Conservation (phyloP, 129 eudicot genomes). For the Kitagawia praeruptora region DNA sequence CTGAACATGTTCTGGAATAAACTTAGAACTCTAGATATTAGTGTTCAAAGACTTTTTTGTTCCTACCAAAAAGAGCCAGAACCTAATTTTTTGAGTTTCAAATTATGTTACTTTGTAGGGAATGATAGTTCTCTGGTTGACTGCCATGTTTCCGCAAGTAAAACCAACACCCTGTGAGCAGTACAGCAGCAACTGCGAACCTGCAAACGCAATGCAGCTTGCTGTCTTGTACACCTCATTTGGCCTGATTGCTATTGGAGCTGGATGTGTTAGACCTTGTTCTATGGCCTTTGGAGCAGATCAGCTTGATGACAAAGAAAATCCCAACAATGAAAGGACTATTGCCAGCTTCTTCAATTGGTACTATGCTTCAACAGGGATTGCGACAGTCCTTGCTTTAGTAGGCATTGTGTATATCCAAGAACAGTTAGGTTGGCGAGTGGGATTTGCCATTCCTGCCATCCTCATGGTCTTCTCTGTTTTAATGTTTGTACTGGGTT, state of each 20-base stretch:
- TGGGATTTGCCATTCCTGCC: constrained; percentile 53
- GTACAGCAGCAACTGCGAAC: constrained; percentile 16
- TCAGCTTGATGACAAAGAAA: constrained; percentile 31
- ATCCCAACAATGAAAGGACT: constrained; percentile 27
- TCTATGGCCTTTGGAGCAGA: constrained; percentile 61
- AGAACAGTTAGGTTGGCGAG: constrained; percentile 40
- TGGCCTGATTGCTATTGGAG: constrained; percentile 51
- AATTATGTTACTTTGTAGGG: constrained; percentile 33
- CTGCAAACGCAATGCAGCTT: constrained; percentile 32
- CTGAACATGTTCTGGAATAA: background rate
- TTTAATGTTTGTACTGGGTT: constrained; percentile 7
- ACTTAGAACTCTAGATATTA: background rate
- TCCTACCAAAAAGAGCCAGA: background rate
- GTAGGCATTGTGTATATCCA: constrained; percentile 48
- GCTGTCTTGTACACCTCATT: constrained; percentile 31
- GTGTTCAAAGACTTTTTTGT: background rate
- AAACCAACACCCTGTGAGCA: constrained; percentile 44
- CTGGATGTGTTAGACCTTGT: constrained; percentile 49
- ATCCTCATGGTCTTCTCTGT: constrained; percentile 33
- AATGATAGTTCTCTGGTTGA: constrained; percentile 47
- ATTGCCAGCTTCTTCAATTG: constrained; percentile 50
- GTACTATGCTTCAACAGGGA: constrained; percentile 37
- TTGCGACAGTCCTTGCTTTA: constrained; percentile 23
- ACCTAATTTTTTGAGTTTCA: background rate
- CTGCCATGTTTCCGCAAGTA: constrained; percentile 49